These are phyloP conservation scores for Suillus bovinus DNA, from an alignment of 768 basidiomycete species.

Conservation along the genomic window DNA sequence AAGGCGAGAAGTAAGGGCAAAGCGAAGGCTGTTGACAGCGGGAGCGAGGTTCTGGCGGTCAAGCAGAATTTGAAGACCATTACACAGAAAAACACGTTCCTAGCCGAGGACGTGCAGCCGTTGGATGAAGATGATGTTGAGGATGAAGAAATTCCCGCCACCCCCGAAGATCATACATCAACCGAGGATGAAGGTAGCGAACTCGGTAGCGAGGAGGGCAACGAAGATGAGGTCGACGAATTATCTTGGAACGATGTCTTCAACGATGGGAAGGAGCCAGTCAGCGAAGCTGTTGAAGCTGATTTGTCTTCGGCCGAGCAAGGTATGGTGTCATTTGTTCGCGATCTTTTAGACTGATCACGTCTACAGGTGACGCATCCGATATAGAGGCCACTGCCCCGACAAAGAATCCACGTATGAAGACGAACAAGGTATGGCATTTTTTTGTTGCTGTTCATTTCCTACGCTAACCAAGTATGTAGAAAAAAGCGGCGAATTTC, in stretches of 20 bases:
- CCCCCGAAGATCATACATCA: background rate
- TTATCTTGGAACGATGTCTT: slow-evolving; percentile 90
- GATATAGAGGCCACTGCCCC: slow-evolving; percentile 37
- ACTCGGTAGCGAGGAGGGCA: slow-evolving; percentile 42
- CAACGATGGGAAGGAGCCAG: slow-evolving; percentile 45
- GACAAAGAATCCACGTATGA: slow-evolving; percentile 75
- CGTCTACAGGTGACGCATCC: slow-evolving; percentile 28
- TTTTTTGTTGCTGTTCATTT: background rate
- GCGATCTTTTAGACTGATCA: slow-evolving; percentile 10
- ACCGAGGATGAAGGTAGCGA: slow-evolving; percentile 31
- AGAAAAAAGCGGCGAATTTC: slow-evolving; percentile 91
- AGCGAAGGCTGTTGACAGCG: slow-evolving; percentile 35
- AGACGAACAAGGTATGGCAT: slow-evolving; percentile 78
- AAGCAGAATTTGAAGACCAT: slow-evolving; percentile 86
- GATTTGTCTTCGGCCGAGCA: slow-evolving; percentile 14
- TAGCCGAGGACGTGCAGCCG: slow-evolving; percentile 78
- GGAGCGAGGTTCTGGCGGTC: slow-evolving; percentile 56
- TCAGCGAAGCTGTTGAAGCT: slow-evolving; percentile 17
- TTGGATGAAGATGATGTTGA: slow-evolving; percentile 50
- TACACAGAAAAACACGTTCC: slow-evolving; percentile 85
- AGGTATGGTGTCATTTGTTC: slow-evolving; percentile 20
- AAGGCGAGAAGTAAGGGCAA: slow-evolving; percentile 58
- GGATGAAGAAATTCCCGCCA: slow-evolving; percentile 24
- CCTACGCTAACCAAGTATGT: slow-evolving; percentile 16
- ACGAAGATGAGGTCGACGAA: slow-evolving; percentile 46